Percentiles rank a stretch among this genome's conserved stretches.
These are phyloP conservation scores for Xylaria cubensis DNA, from an alignment of 495 filamentous ascomycete species.

Conservation along the genomic window DNA sequence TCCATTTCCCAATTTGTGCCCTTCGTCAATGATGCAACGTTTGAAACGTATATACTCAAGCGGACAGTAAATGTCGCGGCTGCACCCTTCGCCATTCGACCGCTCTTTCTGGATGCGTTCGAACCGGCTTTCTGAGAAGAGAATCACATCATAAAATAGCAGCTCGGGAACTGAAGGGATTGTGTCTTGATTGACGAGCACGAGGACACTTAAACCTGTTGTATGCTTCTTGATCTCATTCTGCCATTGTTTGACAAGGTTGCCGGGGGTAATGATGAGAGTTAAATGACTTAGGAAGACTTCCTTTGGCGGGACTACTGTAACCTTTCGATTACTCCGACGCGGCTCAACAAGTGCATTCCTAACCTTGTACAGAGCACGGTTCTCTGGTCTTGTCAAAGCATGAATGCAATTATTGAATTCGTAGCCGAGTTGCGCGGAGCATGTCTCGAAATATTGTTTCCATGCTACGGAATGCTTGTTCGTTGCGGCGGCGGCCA, in stretches of 20 bases:
- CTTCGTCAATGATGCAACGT: slow-evolving; percentile 89
- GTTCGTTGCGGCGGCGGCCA: slow-evolving; percentile 74
- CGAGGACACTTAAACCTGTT: slow-evolving; percentile 65
- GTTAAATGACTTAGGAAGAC: slow-evolving; percentile 72
- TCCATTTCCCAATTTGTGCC: slow-evolving; percentile 74
- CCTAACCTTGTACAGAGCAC: slow-evolving; percentile 48
- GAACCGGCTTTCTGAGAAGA: slow-evolving; percentile 79
- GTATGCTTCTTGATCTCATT: slow-evolving; percentile 75
- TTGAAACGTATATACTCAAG: slow-evolving; percentile 79
- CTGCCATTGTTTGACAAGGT: slow-evolving; percentile 74
- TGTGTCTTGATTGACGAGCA: slow-evolving; percentile 55
- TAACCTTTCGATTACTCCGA: slow-evolving; percentile 47
- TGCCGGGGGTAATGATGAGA: slow-evolving; percentile 71
- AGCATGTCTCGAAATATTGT: slow-evolving; percentile 55
- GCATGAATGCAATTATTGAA: slow-evolving; percentile 60
- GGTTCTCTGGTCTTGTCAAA: slow-evolving; percentile 48
- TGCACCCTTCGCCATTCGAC: slow-evolving; percentile 26
- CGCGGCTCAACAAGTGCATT: slow-evolving; percentile 44
- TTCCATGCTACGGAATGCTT: slow-evolving; percentile 74
- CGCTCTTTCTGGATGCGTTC: slow-evolving; percentile 60
- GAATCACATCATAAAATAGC: slow-evolving; percentile 73
- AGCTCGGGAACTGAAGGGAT: slow-evolving; percentile 68
- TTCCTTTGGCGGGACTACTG: slow-evolving; percentile 46
- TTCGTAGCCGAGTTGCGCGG: slow-evolving; percentile 42
- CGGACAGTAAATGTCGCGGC: slow-evolving; percentile 43